These are phyloP conservation scores for Chrysosporium keratinophilum DNA, from an alignment of 2,329 filamentous ascomycete species.

Conservation along the genomic window DNA sequence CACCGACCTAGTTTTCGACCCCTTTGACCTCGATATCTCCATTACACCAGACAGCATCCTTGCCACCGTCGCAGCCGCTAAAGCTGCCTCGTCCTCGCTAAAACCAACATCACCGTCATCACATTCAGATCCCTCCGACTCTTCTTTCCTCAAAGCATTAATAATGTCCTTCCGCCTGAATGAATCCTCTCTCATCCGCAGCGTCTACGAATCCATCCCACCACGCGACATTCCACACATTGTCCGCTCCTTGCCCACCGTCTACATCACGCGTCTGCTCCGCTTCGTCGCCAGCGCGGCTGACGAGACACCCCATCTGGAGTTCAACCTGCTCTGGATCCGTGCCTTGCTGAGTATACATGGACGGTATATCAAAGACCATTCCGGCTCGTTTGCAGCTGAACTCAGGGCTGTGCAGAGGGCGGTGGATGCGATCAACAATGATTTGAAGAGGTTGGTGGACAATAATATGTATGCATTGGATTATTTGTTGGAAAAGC, in stretches of 20 bases:
- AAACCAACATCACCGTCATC: constrained; percentile 12
- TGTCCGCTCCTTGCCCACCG: constrained; percentile 65
- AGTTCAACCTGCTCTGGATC: constrained; percentile 91
- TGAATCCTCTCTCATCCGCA: constrained; percentile 67
- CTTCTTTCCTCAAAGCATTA: constrained; percentile 68
- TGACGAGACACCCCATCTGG: constrained; percentile 83
- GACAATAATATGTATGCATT: constrained; percentile 86
- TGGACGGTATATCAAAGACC: constrained; percentile 73
- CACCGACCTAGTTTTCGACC: constrained; percentile 74
- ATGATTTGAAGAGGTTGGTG: constrained; percentile 69
- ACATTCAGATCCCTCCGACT: constrained; percentile 51
- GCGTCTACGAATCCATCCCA: constrained; percentile 77
- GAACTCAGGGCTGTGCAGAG: constrained; percentile 76
- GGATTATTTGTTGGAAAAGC: constrained; percentile 62
- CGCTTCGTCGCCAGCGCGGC: constrained; percentile 80
- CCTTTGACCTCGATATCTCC: constrained; percentile 88
- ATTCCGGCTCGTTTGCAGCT: constrained; percentile 66
- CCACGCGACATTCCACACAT: constrained; percentile 63
- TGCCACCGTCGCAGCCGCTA: constrained; percentile 51
- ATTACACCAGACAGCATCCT: constrained; percentile 83
- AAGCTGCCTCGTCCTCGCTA: constrained; percentile 20
- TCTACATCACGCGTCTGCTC: constrained; percentile 77
- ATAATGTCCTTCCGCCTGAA: constrained; percentile 97
- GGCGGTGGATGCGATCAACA: constrained; percentile 67
- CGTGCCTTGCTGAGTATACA: constrained; percentile 70